These are phyloP conservation scores for Diaporthe sp. DNA, from an alignment of 2,329 filamentous ascomycete species.

Conservation along the genomic window DNA sequence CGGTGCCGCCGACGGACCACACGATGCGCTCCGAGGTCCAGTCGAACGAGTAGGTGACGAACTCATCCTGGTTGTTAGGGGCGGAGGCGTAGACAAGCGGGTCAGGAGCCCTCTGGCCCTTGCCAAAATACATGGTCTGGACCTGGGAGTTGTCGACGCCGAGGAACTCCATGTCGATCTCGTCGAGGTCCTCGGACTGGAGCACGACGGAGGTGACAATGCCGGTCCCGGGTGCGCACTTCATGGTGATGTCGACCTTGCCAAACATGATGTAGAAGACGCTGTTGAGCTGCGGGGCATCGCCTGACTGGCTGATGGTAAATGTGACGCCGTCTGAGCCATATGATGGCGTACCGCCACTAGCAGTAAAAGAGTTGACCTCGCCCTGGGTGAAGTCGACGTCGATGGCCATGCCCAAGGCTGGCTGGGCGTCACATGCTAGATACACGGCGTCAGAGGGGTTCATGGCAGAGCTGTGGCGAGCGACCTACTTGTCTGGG, in stretches of 20 bases:
- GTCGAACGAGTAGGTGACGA: constrained; percentile 90
- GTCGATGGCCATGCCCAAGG: constrained; percentile 83
- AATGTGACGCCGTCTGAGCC: constrained; percentile 82
- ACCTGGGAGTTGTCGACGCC: constrained; percentile 81
- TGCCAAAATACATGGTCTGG: constrained; percentile 98
- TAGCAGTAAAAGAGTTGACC: constrained; percentile 82
- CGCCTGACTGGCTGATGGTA: constrained; percentile 81
- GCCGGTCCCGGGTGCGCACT: constrained; percentile 87
- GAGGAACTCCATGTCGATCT: constrained; percentile 98
- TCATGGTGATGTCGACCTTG: constrained; percentile 86
- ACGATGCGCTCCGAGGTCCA: constrained; percentile 89
- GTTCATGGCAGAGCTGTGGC: neutral
- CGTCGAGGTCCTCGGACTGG: constrained; percentile 91
- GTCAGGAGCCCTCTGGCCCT: constrained; percentile 90
- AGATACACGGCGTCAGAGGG: constrained; percentile 49
- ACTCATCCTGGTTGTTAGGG: constrained; percentile 77
- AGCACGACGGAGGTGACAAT: constrained; percentile 95
- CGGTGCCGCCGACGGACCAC: constrained; percentile 85
- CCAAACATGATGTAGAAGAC: constrained; percentile 99
- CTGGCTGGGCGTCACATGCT: constrained; percentile 81
- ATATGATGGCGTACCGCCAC: constrained; percentile 79
- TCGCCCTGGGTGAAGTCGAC: constrained; percentile 85
- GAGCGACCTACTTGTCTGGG: constrained; percentile 44
- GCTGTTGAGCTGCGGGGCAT: constrained; percentile 87
- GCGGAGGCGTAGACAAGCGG: constrained; percentile 84